Base-by-base conservation (phyloP, 169 alveolate genomes). In the Babesia gibsoni region DNA sequence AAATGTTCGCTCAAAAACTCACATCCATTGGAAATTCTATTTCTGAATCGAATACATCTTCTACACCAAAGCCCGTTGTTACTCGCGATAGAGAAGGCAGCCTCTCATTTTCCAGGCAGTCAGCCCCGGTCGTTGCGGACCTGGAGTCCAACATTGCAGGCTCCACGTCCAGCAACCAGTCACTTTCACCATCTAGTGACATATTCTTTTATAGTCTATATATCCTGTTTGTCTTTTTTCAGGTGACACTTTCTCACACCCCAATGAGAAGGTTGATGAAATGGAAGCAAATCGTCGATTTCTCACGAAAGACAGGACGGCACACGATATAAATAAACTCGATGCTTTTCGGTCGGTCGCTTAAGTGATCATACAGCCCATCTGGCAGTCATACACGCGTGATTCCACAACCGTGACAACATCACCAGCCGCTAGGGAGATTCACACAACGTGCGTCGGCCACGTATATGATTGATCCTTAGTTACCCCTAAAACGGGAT, bases 81-180 rank as follows among this genome's bases (percentile, higher is more conserved):
- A 42, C 35, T 45, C 58, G 42, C 37, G 72, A 36, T 48, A 61
- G 14, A 29, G 16, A 58, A 1, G 45, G 58, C 29, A 35, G 9
- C 43, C 43, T 23, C 20, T 6, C 22, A 14, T 27, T 4, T 20
- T 1, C 22, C 16, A 1, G 8, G 20, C 12, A 2, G 10, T 9
- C 30, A 8, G 10, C 54, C 8, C 6, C 7, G 29, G 5, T 3
- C 4, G 25, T 18, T 16, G 29, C 37, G 4, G 2, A 23, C 14
- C 46, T 61, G 2, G 25, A 22, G 7, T 61, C 72, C 35, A 16
- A 3, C 9, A 58, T 30, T 30, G 30, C 18, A 16, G 72, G 39
- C 18, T 61, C 72, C 35, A 61, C 72, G 39, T 61, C 72, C 1
- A 61, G 57, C 7, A 61, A 48, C 72, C 72, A 61, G 16, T 29